Conservation (phyloP, 164 flowering plant genomes). For the Magnolia officinalis region DNA sequence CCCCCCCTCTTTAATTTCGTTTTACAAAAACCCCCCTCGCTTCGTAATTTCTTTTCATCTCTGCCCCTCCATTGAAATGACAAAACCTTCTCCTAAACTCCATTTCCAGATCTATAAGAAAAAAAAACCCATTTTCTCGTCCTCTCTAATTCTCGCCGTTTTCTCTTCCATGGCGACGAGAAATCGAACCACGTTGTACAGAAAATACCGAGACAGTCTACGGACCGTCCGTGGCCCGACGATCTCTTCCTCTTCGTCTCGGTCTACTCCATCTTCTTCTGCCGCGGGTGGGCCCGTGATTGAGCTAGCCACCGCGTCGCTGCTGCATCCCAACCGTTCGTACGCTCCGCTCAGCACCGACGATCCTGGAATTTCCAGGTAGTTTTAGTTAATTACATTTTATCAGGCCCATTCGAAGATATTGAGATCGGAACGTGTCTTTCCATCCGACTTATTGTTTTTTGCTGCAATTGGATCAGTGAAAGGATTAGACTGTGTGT, state of each 20-base stretch:
- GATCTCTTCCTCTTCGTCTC: constrained; percentile 28
- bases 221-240: constrained; percentile 54
- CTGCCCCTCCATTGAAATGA: not conserved
- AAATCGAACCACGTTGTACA: constrained; percentile 57
- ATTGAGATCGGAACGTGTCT: too few species aligned
- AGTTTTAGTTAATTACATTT: not conserved
- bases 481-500: too few species aligned
- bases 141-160: not conserved
- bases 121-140: not conserved
- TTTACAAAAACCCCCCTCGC: not conserved
- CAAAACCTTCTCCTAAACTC: not conserved
- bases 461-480: too few species aligned
- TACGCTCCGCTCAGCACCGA: constrained; percentile 67
- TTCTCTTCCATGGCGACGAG: constrained; percentile 59
- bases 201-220: constrained; percentile 67
- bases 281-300: constrained; percentile 52
- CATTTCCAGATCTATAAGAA: not conserved
- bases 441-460: too few species aligned
- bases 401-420: too few species aligned
- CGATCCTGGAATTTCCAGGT: constrained; percentile 49
- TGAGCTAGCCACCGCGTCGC: constrained; percentile 44
- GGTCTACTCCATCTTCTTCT: constrained; percentile 17
- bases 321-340: constrained; percentile 40
- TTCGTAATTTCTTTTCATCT: not conserved
- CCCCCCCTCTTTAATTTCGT: too few species aligned